These are phyloP conservation scores for Corylus heterophylla DNA, from an alignment of 306 rosid species.

Conservation along the genomic window DNA sequence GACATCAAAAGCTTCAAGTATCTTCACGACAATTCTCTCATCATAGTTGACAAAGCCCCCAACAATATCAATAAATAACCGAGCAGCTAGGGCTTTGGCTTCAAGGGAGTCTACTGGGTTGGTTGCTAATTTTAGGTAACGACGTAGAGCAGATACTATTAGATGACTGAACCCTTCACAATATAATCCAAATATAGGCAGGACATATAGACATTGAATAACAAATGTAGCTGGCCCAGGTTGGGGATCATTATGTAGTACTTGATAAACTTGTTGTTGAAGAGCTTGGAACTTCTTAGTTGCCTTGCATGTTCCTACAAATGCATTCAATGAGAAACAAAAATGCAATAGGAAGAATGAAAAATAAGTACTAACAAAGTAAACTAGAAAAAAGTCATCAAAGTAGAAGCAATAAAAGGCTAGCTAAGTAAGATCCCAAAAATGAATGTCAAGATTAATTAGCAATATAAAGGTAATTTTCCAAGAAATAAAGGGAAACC, in stretches of 20 bases:
- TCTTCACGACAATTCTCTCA: slow-evolving; percentile 64
- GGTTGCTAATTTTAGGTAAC: slow-evolving; percentile 53
- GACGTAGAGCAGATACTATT: slow-evolving; percentile 71
- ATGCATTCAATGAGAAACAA: slow-evolving; percentile 38
- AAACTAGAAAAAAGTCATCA: slow-evolving; percentile 12
- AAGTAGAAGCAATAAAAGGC: not conserved
- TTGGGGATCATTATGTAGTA: slow-evolving; percentile 74
- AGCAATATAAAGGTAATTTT: not conserved
- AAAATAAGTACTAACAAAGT: slow-evolving; percentile 7
- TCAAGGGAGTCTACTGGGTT: slow-evolving; percentile 40
- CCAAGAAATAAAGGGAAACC: not conserved
- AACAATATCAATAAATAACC: slow-evolving; percentile 60
- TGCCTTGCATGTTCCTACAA: slow-evolving; percentile 82
- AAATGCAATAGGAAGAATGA: slow-evolving; percentile 30
- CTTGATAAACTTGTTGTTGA: slow-evolving; percentile 77
- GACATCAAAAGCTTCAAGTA: slow-evolving; percentile 71
- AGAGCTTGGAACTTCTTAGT: slow-evolving; percentile 83
- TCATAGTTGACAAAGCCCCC: slow-evolving; percentile 72
- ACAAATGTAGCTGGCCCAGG: slow-evolving; percentile 86
- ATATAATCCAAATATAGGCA: slow-evolving; percentile 67
- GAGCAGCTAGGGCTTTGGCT: slow-evolving; percentile 68
- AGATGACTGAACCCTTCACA: slow-evolving; percentile 87
- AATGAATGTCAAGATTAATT: slow-evolving; percentile 23
- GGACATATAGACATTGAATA: slow-evolving; percentile 70
- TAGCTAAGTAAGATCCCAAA: not conserved